phyloP scores from a whole-genome alignment of 805 yeast genomes.

The Candida koratica region DNA sequence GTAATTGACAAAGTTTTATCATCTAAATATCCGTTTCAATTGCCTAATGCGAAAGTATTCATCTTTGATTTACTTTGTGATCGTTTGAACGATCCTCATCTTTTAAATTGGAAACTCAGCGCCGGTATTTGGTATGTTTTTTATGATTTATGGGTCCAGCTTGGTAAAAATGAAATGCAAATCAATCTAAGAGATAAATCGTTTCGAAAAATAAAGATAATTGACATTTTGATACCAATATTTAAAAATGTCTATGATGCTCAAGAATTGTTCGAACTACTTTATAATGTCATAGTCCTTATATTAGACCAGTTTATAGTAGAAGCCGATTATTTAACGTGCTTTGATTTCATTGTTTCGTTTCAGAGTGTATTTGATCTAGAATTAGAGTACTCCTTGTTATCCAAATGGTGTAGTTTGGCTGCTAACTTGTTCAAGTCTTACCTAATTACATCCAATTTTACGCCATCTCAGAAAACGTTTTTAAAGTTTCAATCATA shows the following conservation, averaged over 20 bases:
- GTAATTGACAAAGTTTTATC: constrained; percentile 29
- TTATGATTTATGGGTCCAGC: constrained; percentile 32
- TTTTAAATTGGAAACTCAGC: constrained; percentile 41
- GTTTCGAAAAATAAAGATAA: constrained; percentile 39
- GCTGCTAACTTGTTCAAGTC: constrained; percentile 23
- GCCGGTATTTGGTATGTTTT: constrained; percentile 50
- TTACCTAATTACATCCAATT: constrained; percentile 19
- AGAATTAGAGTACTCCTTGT: constrained; percentile 6
- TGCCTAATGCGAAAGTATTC: constrained; percentile 56
- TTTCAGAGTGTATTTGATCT: constrained; percentile 14
- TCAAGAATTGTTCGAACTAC: constrained; percentile 13
- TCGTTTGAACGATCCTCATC: constrained; percentile 48
- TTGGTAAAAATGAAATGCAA: constrained; percentile 18
- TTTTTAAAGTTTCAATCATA: constrained; percentile 25
- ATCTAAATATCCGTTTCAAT: constrained; percentile 31
- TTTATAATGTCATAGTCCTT: constrained; percentile 19
- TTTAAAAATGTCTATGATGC: constrained; percentile 10
- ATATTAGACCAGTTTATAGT: constrained; percentile 22
- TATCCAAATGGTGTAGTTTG: constrained; percentile 22
- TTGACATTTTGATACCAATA: constrained; percentile 27
- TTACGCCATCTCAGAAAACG: constrained; percentile 28
- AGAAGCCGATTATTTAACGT: constrained; percentile 29
- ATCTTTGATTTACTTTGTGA: constrained; percentile 58
- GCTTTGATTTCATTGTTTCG: constrained; percentile 24
- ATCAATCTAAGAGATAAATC: constrained; percentile 32